Percentiles rank a stretch among this genome's conserved stretches.
phyloP scores from a whole-genome alignment of 2,329 filamentous ascomycete species.

The Chalara sp. region DNA sequence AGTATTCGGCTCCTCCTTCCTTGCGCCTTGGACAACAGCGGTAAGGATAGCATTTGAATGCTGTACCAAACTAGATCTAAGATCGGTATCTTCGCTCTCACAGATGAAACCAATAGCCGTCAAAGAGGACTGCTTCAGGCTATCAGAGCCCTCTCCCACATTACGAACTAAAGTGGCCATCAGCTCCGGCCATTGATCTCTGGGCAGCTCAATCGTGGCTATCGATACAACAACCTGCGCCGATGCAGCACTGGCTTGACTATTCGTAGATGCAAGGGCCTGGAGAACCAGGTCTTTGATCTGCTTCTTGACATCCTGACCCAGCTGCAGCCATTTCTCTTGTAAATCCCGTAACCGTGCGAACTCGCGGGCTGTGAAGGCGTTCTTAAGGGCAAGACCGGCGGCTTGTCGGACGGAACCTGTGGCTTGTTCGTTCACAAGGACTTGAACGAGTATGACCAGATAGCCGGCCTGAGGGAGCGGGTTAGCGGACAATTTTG shows the following conservation, averaged over 20 bases:
- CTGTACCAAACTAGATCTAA: constrained; percentile 70
- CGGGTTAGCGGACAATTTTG: constrained; percentile 14
- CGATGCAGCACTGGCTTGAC: constrained; percentile 78
- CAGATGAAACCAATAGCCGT: constrained; percentile 98
- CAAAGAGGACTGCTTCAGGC: constrained; percentile 90
- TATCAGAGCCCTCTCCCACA: constrained; percentile 77
- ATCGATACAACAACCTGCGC: constrained; percentile 95
- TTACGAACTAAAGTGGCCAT: constrained; percentile 87
- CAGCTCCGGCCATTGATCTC: constrained; percentile 87
- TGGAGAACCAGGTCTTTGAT: constrained; percentile 89
- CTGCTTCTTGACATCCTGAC: constrained; percentile 72
- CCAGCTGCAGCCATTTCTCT: constrained; percentile 84
- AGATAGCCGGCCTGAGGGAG: constrained; percentile 75
- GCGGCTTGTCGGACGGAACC: constrained; percentile 86
- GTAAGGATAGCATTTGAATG: constrained; percentile 98
- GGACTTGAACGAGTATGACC: constrained; percentile 82
- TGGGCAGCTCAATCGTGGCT: constrained; percentile 88
- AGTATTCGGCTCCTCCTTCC: constrained; percentile 87
- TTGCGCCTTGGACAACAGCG: constrained; percentile 92
- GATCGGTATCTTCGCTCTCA: constrained; percentile 84
- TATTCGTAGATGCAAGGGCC: constrained; percentile 73
- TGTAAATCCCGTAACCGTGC: constrained; percentile 83
- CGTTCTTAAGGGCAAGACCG: constrained; percentile 95
- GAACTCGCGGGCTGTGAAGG: constrained; percentile 90
- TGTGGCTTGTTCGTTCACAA: constrained; percentile 82